phyloP scores from a whole-genome alignment of 2,329 filamentous ascomycete species.

The Aspergillus costaricaensis region DNA sequence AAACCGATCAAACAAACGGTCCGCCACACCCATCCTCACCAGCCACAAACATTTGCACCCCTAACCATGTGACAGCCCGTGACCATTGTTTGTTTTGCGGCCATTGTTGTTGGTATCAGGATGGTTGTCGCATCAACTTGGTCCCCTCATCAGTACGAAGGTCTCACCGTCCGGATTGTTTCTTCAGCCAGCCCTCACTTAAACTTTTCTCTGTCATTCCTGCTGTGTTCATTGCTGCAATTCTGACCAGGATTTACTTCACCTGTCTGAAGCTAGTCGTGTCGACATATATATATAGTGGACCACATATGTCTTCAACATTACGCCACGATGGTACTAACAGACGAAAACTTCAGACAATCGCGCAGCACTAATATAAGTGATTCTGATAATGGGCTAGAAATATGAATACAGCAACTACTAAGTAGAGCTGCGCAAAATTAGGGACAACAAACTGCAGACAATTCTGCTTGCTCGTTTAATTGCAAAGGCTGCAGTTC shows the following conservation, averaged over 20 bases:
- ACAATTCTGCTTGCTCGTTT: too few relatives aligned
- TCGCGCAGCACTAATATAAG: too few relatives aligned
- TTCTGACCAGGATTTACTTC: too few relatives aligned
- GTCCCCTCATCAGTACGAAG: background rate
- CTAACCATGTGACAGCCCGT: background rate
- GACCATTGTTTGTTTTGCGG: slow-evolving; percentile 4
- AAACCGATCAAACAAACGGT: slow-evolving; percentile 17
- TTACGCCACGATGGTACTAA: too few relatives aligned
- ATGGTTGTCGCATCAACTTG: slow-evolving; percentile 6
- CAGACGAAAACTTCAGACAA: too few relatives aligned
- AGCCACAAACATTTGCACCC: background rate
- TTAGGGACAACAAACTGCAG: too few relatives aligned
- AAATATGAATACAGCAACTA: too few relatives aligned
- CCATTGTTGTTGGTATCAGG: background rate
- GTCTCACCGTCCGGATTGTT: background rate
- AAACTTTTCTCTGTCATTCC: background rate
- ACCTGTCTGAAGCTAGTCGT: too few relatives aligned
- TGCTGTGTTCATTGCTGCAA: background rate
- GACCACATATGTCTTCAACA: too few relatives aligned
- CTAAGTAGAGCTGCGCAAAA: too few relatives aligned
- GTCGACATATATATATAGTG: too few relatives aligned
- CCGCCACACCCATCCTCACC: background rate
- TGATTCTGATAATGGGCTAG: too few relatives aligned
- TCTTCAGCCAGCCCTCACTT: background rate
- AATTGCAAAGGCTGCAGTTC: background rate